These are phyloP conservation scores for Clarkia xantiana DNA, from an alignment of 345 rosid genomes.

Conservation along the genomic window DNA sequence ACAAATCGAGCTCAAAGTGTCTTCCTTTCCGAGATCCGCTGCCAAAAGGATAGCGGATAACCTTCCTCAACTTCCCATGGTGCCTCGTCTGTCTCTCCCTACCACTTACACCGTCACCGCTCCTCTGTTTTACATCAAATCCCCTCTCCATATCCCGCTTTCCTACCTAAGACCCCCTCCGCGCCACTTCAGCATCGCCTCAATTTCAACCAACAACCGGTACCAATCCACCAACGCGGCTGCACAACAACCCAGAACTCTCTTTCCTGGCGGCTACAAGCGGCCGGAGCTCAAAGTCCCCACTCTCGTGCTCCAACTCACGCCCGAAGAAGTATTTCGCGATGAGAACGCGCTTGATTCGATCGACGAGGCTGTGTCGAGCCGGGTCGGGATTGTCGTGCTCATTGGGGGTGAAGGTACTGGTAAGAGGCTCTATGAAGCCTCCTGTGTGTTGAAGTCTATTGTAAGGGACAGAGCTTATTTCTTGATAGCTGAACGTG, in stretches of 20 bases:
- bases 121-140: slow-evolving; percentile 12
- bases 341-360: slow-evolving; percentile 33
- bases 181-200: slow-evolving; percentile 18
- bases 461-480: slow-evolving; percentile 69
- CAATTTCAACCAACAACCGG: slow-evolving; percentile 18
- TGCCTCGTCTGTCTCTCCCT: slow-evolving; percentile 20
- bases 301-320: slow-evolving; percentile 47
- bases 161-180: slow-evolving; percentile 16
- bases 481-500: slow-evolving; percentile 68
- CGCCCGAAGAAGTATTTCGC: slow-evolving; percentile 42
- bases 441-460: slow-evolving; percentile 74
- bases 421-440: slow-evolving; percentile 47
- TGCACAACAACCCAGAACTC: slow-evolving; percentile 34
- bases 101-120: slow-evolving; percentile 1
- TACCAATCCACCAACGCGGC: slow-evolving; percentile 1
- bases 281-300: slow-evolving; percentile 78
- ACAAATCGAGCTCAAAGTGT: background rate
- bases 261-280: slow-evolving; percentile 91
- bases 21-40: background rate
- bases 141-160: slow-evolving; percentile 7
- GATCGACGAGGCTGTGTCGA: slow-evolving; percentile 55
- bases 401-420: slow-evolving; percentile 52
- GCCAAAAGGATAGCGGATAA: background rate
- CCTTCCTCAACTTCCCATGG: slow-evolving; percentile 19
- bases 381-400: slow-evolving; percentile 60